Percentiles rank a stretch among this genome's conserved stretches.
Conservation (phyloP, 2,329 filamentous ascomycete genomes). For the Gyromitra esculenta region DNA sequence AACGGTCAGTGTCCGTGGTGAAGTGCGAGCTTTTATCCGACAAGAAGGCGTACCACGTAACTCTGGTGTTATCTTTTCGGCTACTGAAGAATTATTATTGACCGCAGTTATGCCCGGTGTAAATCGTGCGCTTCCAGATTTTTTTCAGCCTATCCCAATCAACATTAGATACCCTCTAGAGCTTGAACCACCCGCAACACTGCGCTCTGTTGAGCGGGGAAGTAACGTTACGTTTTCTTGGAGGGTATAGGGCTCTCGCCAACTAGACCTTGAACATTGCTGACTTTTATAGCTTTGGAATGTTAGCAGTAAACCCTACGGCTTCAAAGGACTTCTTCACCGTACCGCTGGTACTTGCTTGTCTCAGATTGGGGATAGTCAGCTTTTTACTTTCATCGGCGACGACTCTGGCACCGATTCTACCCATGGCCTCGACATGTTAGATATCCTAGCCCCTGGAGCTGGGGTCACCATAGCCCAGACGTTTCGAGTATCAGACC, state of each 20-base stretch:
- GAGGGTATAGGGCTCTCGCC: constrained; percentile 16
- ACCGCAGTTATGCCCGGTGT: constrained; percentile 45
- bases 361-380: constrained; percentile 27
- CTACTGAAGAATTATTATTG: constrained; percentile 30
- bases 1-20: constrained; percentile 42
- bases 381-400: constrained; percentile 26
- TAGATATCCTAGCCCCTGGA: constrained; percentile 34
- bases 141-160: constrained; percentile 28
- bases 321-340: constrained; percentile 26
- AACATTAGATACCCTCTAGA: constrained; percentile 44
- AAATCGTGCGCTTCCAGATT: constrained; percentile 38
- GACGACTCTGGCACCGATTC: background rate
- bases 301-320: constrained; percentile 49
- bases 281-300: constrained; percentile 45
- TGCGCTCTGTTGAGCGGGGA: constrained; percentile 38
- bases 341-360: constrained; percentile 41
- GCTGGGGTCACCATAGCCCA: constrained; percentile 15
- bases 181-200: constrained; percentile 35
- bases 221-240: constrained; percentile 47
- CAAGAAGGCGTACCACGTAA: constrained; percentile 25
- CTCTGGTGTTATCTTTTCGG: constrained; percentile 37
- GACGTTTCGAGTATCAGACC: constrained; percentile 40
- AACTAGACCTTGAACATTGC: background rate
- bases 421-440: constrained; percentile 26
- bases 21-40: constrained; percentile 42